A percentile compares a stretch with the other conserved stretches of the same genome.
phyloP scores from a whole-genome alignment of 768 basidiomycete genomes.

The Leccinum disarticulatum region DNA sequence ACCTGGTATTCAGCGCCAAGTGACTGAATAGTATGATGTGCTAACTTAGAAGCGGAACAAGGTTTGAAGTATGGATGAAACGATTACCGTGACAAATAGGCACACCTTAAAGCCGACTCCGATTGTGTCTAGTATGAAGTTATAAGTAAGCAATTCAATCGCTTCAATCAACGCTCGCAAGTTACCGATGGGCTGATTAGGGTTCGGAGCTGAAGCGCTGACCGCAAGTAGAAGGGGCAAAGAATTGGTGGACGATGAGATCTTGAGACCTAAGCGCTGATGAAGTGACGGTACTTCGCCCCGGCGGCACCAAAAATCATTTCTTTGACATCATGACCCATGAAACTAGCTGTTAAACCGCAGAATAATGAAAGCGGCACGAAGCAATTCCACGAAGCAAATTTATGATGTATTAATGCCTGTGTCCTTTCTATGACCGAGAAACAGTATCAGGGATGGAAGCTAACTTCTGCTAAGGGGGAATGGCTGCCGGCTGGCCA shows the following conservation, averaged over 20 bases:
- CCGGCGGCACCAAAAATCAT: neutral
- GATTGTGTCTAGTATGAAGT: slow-evolving; percentile 3
- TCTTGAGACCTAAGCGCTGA: neutral
- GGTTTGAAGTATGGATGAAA: slow-evolving; percentile 18
- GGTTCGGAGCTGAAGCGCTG: slow-evolving; percentile 2
- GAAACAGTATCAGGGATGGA: slow-evolving; percentile 19
- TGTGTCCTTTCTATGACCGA: slow-evolving; percentile 17
- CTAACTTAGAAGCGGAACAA: slow-evolving; percentile 12
- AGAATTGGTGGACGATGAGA: neutral
- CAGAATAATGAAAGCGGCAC: neutral
- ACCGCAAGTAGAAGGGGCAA: neutral
- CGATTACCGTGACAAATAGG: neutral
- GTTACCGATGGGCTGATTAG: slow-evolving; percentile 11
- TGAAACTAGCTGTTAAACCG: neutral
- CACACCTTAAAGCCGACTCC: slow-evolving; percentile 29
- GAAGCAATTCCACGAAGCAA: slow-evolving; percentile 12
- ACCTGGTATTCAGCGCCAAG: neutral
- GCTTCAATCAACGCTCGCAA: slow-evolving; percentile 19
- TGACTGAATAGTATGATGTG: neutral
- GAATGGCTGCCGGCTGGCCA: neutral
- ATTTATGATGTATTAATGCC: slow-evolving; percentile 15
- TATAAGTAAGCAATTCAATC: slow-evolving; percentile 27
- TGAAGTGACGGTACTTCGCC: neutral
- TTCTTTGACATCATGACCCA: neutral
- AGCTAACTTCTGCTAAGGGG: slow-evolving; percentile 18